phyloP scores from a whole-genome alignment of 192 early-diverging fungal genomes.

The Backusella tarrabulga region DNA sequence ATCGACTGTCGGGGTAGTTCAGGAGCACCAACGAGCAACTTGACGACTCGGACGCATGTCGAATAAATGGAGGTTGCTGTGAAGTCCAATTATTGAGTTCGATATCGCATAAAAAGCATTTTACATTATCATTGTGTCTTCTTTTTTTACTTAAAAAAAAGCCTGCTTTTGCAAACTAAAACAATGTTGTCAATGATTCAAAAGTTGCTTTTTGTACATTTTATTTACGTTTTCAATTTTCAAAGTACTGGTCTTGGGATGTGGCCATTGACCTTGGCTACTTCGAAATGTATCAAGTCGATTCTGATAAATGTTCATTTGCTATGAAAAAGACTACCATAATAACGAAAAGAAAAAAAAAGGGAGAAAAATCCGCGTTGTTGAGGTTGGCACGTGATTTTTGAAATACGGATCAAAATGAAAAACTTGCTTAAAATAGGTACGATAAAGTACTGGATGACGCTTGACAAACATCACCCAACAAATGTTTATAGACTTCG shows the following conservation, averaged over 20 bases:
- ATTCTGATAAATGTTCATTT: slow-evolving; percentile 4
- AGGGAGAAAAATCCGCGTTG: neutral
- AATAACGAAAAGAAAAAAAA: neutral
- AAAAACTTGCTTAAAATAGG: too few relatives aligned
- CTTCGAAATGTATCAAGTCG: slow-evolving; percentile 6
- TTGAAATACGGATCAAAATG: too few relatives aligned
- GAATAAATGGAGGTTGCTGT: neutral
- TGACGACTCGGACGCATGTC: slow-evolving; percentile 1
- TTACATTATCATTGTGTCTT: neutral
- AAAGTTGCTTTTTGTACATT: neutral
- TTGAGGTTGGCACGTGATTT: too few relatives aligned
- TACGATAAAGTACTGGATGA: too few relatives aligned
- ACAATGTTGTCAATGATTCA: neutral
- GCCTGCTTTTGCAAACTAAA: slow-evolving; percentile 19
- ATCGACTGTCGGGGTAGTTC: neutral
- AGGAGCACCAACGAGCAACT: slow-evolving; percentile 9
- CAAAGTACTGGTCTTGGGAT: neutral
- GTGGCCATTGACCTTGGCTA: neutral
- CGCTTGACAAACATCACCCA: too few relatives aligned
- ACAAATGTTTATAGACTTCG: too few relatives aligned
- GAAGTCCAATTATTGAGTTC: slow-evolving; percentile 10
- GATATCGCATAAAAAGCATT: slow-evolving; percentile 21
- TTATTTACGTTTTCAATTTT: slow-evolving; percentile 10
- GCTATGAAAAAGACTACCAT: neutral
- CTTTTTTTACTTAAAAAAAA: slow-evolving; percentile 2